These are phyloP conservation scores for Penicillium maclennaniae DNA, from an alignment of 495 filamentous ascomycete genomes.

Conservation along the genomic window DNA sequence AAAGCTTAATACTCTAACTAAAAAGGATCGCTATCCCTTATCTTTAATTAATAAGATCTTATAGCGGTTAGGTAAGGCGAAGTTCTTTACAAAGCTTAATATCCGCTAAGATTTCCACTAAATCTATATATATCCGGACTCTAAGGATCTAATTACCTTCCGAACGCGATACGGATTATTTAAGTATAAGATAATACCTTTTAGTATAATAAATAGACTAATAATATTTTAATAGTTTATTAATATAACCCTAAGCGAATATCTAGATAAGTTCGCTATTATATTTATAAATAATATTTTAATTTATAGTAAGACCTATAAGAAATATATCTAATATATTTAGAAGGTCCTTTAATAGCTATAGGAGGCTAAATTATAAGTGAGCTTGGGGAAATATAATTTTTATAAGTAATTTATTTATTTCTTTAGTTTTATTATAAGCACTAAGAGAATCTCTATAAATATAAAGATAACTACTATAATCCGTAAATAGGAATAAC, in stretches of 20 bases:
- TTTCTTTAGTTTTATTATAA: conserved; percentile 6
- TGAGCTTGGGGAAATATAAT: conserved; percentile 23
- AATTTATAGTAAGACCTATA: not conserved
- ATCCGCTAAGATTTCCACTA: conserved; percentile 37
- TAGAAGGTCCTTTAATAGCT: not conserved
- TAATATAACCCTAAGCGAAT: not conserved
- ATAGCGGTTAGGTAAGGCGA: conserved; percentile 19
- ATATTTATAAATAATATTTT: conserved; percentile 5
- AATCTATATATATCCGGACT: conserved; percentile 18
- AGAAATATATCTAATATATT: not conserved
- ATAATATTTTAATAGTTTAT: conserved; percentile 7
- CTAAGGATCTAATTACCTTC: not conserved
- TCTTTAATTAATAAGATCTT: conserved; percentile 45
- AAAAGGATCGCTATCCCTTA: conserved; percentile 42
- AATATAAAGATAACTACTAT: conserved; percentile 17
- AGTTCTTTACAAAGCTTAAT: conserved; percentile 46
- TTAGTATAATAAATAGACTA: conserved; percentile 1
- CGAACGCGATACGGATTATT: no score
- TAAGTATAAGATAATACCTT: conserved; percentile 7
- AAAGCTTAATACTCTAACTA: conserved; percentile 39
- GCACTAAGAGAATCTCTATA: conserved; percentile 16
- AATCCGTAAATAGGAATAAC: conserved; percentile 17
- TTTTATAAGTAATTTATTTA: conserved; percentile 20
- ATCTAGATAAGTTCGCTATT: conserved; percentile 1
- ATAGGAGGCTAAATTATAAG: not conserved